Conservation (phyloP, 2,329 filamentous ascomycete species). For the Harringtonia lauricola region DNA sequence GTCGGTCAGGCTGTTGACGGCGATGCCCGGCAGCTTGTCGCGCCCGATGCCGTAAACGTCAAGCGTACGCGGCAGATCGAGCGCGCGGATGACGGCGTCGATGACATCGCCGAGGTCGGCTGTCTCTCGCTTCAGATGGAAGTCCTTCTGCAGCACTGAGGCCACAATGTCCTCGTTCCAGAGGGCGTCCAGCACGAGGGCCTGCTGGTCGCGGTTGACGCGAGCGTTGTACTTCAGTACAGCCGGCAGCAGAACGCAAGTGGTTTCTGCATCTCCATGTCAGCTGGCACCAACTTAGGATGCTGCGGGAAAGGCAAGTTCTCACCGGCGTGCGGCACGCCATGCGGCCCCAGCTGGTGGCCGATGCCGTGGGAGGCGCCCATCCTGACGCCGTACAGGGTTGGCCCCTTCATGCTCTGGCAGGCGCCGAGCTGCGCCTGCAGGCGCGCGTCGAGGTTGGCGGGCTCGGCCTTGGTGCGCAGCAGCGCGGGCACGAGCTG, state of each 20-base stretch:
- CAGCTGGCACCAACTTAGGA: slow-evolving; percentile 16
- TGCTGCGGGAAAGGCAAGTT: not conserved
- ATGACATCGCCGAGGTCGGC: slow-evolving; percentile 35
- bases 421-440: slow-evolving; percentile 14
- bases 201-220: slow-evolving; percentile 27
- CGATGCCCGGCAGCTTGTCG: slow-evolving; percentile 27
- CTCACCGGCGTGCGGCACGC: slow-evolving; percentile 29
- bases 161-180: slow-evolving; percentile 22
- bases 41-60: slow-evolving; percentile 32
- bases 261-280: slow-evolving; percentile 29
- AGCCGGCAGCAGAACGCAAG: slow-evolving; percentile 39
- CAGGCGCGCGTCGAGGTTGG: slow-evolving; percentile 26
- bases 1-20: slow-evolving; percentile 32
- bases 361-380: slow-evolving; percentile 28
- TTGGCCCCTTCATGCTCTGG: slow-evolving; percentile 32
- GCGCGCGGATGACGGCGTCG: slow-evolving; percentile 31
- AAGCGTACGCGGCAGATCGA: slow-evolving; percentile 38
- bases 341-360: slow-evolving; percentile 24
- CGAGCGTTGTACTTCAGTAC: slow-evolving; percentile 38
- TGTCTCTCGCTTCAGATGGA: slow-evolving; percentile 13
- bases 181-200: slow-evolving; percentile 24
- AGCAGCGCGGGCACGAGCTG: slow-evolving; percentile 31
- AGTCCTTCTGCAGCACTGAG: slow-evolving; percentile 18
- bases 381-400: slow-evolving; percentile 23
- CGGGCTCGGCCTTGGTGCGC: slow-evolving; percentile 22